These are phyloP conservation scores for Saccharomycopsis sp. DNA, from an alignment of 805 yeast genomes.

Conservation along the genomic window DNA sequence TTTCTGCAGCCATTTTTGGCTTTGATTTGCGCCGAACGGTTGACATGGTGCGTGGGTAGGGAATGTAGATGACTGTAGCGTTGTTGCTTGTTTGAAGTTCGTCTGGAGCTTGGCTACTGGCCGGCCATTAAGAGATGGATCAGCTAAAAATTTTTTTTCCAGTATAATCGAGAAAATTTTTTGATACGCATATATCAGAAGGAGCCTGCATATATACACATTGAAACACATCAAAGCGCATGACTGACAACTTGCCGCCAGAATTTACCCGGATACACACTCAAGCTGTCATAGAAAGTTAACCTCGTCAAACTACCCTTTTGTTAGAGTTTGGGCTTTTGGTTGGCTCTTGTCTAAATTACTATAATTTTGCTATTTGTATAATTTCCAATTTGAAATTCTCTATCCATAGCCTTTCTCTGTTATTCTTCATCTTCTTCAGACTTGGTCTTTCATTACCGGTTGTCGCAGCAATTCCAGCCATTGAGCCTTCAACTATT, in stretches of 20 bases:
- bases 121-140: background rate
- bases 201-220: background rate
- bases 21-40: slow-evolving; percentile 22
- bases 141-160: background rate
- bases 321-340: background rate
- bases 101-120: no score
- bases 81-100: no score
- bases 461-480: no score
- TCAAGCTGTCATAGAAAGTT: background rate
- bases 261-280: background rate
- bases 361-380: background rate
- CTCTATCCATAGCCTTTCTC: no score
- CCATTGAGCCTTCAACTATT: no score
- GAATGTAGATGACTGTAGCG: background rate
- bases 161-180: background rate
- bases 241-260: background rate
- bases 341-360: no score
- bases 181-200: background rate
- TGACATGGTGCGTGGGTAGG: background rate
- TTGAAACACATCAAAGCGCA: background rate
- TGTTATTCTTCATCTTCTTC: background rate
- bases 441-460: no score
- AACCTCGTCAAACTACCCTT: background rate
- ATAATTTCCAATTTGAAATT: background rate
- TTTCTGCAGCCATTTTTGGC: slow-evolving; percentile 69